Conservation (phyloP, 306 rosid genomes). For the Dalbergia oliveri region DNA sequence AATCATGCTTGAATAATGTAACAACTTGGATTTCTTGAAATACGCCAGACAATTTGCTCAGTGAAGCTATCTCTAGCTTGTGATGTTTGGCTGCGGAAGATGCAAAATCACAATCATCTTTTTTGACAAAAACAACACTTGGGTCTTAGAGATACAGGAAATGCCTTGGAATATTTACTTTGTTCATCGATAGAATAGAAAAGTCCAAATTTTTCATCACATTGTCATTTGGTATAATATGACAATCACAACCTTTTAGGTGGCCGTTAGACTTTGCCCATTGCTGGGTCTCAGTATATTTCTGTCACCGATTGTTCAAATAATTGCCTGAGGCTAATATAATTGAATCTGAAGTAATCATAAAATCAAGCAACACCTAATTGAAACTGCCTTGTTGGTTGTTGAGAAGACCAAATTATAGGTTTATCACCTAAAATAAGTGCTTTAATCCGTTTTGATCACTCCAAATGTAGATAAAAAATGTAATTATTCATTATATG, state of each 20-base stretch:
- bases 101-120: slow-evolving; percentile 45
- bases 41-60: slow-evolving; percentile 29
- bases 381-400: slow-evolving; percentile 28
- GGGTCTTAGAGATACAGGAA: neutral
- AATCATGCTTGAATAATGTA: slow-evolving; percentile 27
- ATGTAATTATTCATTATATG: neutral
- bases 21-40: slow-evolving; percentile 26
- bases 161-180: slow-evolving; percentile 4
- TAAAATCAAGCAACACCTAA: slow-evolving; percentile 34
- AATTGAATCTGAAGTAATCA: slow-evolving; percentile 38
- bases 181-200: neutral
- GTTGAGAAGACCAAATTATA: slow-evolving; percentile 1
- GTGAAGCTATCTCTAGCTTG: slow-evolving; percentile 9
- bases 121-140: slow-evolving; percentile 1
- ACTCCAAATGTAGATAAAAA: neutral
- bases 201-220: slow-evolving; percentile 34
- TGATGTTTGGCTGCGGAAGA: slow-evolving; percentile 43
- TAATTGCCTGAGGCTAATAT: neutral
- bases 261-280: slow-evolving; percentile 36
- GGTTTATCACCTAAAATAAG: neutral
- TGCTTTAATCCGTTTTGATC: slow-evolving; percentile 1
- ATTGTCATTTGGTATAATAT: slow-evolving; percentile 15
- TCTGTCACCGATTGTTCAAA: slow-evolving; percentile 29
- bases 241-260: slow-evolving; percentile 41
- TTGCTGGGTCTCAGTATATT: neutral